Evolutionary conservation across 1,284 basidiomycete genomes (phyloP).

Genomic region (Irpex sp.): DNA sequence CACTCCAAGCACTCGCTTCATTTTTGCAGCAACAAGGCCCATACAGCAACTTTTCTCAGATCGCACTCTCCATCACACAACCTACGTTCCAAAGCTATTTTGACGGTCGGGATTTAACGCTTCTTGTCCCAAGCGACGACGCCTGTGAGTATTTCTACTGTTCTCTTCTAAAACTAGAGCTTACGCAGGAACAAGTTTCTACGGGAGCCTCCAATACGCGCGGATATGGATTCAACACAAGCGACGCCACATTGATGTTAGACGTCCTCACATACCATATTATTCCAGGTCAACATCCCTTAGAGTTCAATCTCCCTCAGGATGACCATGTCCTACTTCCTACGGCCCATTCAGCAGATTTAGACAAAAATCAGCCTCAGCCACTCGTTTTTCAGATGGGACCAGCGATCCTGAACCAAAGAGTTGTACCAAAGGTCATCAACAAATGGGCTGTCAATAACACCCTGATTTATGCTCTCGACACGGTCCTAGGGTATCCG

Average conservation of each 20-base stretch:
- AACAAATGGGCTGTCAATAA: neutral
- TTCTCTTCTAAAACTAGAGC: neutral
- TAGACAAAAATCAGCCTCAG: neutral
- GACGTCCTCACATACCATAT: neutral
- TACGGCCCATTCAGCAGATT: neutral
- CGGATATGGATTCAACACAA: neutral
- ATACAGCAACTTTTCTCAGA: neutral
- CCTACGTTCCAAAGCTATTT: neutral
- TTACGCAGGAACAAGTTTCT: neutral
- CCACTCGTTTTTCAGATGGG: neutral
- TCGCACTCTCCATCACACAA: neutral
- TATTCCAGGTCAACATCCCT: neutral
- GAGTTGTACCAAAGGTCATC: neutral
- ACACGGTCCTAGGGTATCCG: neutral
- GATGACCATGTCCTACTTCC: neutral
- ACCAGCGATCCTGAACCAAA: neutral
- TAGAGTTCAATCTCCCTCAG: neutral
- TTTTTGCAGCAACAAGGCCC: neutral
- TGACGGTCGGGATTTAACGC: neutral
- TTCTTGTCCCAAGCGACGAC: neutral
- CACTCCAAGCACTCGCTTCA: neutral
- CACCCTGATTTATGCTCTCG: neutral
- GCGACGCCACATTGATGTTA: neutral
- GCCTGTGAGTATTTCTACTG: neutral
- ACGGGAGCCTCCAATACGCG: neutral